Evolutionary conservation across 2,329 filamentous ascomycete species (phyloP), one percentile per base, ranked within the genome.

Genomic region (Penicillium sp.): DNA sequence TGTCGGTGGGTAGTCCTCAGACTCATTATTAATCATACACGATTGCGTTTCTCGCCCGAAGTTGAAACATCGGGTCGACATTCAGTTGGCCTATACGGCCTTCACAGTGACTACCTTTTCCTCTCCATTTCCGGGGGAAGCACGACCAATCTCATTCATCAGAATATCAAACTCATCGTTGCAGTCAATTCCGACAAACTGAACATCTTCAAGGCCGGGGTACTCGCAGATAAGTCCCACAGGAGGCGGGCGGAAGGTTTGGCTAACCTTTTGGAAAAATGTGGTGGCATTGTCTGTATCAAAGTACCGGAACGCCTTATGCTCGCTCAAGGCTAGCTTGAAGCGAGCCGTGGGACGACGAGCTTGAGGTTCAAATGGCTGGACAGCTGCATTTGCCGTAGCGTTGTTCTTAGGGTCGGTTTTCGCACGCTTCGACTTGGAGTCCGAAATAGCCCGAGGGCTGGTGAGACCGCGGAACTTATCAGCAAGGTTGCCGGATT

Each of bases 131-230:
- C 47, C 2, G 16, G 49, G 24, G 13, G 48, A 10, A 11, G 5
- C 24, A 27, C 34, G 42, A 27, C 36, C 45, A 10, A 61, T 49
- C 8, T 62, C 63, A 3, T 60, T 49, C 16, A 63, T 52, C 3
- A 67, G 56, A 6, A 64, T 50, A 11, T 48, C 36, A 24, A 65
- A 67, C n/a, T 67, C 64, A 4, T 62, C 61, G 5, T 59, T 43
- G 8, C 55, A 61, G 1, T 56, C 57, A 5, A 63, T 59, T 13
- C 64, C 61, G 4, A 69, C 27, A 27, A 59, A 67, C 5, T 65
- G 53, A 2, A 45, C 29, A 5, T 47, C 49, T 1, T 47, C 21
- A 2, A 53, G 2, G 13, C 57, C 52, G 11, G 49, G 39, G 7
- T 54, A 13, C 31, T 48, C 47, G 43, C 49, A 62, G 3, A 58